Percentiles rank a stretch among this genome's conserved stretches.
Evolutionary conservation across 345 rosid species (phyloP).

Genomic region (Euphorbia tirucalli): DNA sequence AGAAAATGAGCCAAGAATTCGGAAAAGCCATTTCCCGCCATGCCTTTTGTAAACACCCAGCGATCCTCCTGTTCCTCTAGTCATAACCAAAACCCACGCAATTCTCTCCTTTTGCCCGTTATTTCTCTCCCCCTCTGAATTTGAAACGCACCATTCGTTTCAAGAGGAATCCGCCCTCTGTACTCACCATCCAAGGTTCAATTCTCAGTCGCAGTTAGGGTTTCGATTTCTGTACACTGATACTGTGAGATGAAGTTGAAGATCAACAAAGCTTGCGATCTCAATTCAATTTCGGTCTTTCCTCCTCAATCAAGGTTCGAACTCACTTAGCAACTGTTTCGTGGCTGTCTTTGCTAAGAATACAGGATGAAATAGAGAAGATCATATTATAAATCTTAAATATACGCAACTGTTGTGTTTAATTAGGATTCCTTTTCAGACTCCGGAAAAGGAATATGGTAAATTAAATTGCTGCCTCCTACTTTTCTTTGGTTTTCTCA

Average conservation of each 20-base stretch:
- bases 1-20: neutral
- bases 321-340: conserved; percentile 2
- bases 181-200: neutral
- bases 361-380: neutral
- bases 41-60: neutral
- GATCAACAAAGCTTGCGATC: conserved; percentile 85
- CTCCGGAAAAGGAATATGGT: neutral
- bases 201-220: conserved; percentile 5
- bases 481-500: neutral
- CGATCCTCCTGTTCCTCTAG: neutral
- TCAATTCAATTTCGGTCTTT: conserved; percentile 79
- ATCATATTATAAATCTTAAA: neutral
- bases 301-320: conserved; percentile 79
- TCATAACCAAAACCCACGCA: neutral
- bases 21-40: conserved; percentile 14
- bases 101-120: neutral
- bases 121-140: neutral
- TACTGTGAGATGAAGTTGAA: conserved; percentile 67
- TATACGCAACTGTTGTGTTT: neutral
- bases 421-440: neutral
- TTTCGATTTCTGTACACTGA: neutral
- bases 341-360: conserved; percentile 11
- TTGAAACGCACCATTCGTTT: neutral
- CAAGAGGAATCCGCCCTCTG: neutral
- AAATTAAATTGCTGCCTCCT: neutral